Evolutionary conservation across 1,284 basidiomycete genomes (phyloP).

Genomic region (Ceratobasidium sp.): DNA sequence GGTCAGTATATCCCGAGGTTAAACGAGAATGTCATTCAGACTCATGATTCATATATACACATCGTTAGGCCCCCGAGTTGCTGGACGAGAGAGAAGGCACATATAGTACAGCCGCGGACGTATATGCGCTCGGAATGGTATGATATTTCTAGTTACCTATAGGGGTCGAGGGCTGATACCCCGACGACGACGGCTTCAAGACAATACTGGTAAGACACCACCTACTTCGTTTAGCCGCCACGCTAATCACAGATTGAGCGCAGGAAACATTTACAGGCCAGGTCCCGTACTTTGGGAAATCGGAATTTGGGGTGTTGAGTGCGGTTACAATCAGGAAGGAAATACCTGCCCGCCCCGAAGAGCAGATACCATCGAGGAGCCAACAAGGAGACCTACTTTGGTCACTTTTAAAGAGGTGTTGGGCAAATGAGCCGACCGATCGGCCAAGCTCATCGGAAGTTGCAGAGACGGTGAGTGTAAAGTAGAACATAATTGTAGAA

Average conservation of each 20-base stretch:
- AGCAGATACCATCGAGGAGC: background rate
- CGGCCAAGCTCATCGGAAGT: background rate
- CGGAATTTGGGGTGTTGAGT: background rate
- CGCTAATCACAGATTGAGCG: background rate
- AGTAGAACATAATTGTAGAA: no score
- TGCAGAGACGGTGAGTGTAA: background rate
- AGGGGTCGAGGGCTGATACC: background rate
- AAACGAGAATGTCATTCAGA: background rate
- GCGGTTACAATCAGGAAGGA: background rate
- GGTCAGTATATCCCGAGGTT: background rate
- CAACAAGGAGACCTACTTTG: constrained; percentile 6
- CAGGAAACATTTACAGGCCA: constrained; percentile 10
- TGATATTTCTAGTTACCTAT: background rate
- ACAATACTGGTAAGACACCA: background rate
- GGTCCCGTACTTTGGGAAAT: background rate
- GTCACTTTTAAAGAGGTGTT: constrained; percentile 9
- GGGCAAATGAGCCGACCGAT: constrained; percentile 11
- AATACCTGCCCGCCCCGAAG: constrained; percentile 9
- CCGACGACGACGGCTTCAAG: background rate
- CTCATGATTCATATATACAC: background rate
- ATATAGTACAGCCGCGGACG: background rate
- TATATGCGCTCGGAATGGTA: constrained; percentile 24
- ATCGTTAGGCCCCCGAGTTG: background rate
- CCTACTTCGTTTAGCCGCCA: background rate
- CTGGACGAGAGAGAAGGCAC: background rate